Evolutionary conservation across 75 land plant genomes (phyloP).

Genomic region (Isoetes taiwanensis): DNA sequence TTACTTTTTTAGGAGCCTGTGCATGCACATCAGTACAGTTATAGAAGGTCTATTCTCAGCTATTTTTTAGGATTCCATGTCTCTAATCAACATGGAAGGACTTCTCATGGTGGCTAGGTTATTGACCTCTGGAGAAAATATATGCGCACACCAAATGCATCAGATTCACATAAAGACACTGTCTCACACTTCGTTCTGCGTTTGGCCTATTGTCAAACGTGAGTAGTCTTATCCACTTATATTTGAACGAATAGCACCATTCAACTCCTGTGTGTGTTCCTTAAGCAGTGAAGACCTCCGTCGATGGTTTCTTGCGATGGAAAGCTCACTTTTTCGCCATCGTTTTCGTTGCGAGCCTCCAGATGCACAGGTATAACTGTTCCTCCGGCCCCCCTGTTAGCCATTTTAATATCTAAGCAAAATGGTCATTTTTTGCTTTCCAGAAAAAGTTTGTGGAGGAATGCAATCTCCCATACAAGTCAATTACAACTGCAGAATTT

Average conservation of each 20-base stretch:
- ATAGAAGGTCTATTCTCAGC: no score
- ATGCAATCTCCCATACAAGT: slow-evolving; percentile 60
- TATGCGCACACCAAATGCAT: slow-evolving; percentile 56
- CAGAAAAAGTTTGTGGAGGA: slow-evolving; percentile 57
- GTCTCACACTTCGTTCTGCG: slow-evolving; percentile 89
- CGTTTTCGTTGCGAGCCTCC: slow-evolving; percentile 49
- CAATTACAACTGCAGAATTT: slow-evolving; percentile 42
- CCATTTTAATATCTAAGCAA: no score
- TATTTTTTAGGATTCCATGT: no score
- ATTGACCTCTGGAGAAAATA: slow-evolving; percentile 56
- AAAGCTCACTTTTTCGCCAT: slow-evolving; percentile 53
- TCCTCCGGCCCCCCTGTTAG: no score
- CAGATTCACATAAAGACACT: slow-evolving; percentile 49
- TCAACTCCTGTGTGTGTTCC: background rate
- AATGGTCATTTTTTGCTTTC: background rate
- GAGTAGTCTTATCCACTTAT: background rate
- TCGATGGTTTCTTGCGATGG: slow-evolving; percentile 88
- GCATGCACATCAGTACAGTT: no score
- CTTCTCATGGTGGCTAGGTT: no score
- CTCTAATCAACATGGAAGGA: no score
- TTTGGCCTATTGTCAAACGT: slow-evolving; percentile 85
- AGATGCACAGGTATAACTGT: slow-evolving; percentile 51
- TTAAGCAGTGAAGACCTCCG: slow-evolving; percentile 73
- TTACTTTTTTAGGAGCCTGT: no score
- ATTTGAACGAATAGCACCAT: background rate